Base-by-base conservation (phyloP, 257 asterid genomes). In the Fraxinus cuspidata region DNA sequence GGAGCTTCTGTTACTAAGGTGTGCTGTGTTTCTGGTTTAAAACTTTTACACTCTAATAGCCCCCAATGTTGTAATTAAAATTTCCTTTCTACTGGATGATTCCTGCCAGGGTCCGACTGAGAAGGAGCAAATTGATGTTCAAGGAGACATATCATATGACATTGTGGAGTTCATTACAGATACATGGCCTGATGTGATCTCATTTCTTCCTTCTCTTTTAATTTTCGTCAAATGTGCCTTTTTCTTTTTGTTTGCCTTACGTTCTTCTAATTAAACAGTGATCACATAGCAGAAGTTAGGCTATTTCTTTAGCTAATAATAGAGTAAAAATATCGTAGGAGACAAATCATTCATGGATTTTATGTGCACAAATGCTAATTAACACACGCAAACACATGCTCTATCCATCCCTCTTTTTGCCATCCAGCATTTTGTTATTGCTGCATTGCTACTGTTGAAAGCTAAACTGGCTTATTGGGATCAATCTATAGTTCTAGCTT, bases 1-100 rank as follows among this genome's bases (percentile, higher is more conserved):
- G 99, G 98, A 70, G 99, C 99, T 71, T 95, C 99, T 75, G 98
- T 95, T 65, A 97, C 92, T 74, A 95, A 93, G 97, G 98, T 93
- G 74, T 42, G 82, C 78, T 79, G 31, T 73, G 21, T 66, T 81
- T 63, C 72, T 66, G 72, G 68, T 74, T 47, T 64, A 37, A 63
- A 80, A 58, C 32, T 73, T 51, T 78, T 34, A 35, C 56, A 71
- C 37, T 34, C 65, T 35, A 32, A 53, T 31, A 78, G 70, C 77
- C 77, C 75, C 77, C 70, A 47, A 21, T 21, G 16, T 67, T 74
- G 58, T 23, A 44, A 51, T 49, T 40, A 79, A 77, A 42, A 78
- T 58, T 53, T 37, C n/a, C 28, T 75, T 25, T 53, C 66, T 73
- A 72, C 10, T 71, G 74, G 73, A 40, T 71, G 56, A 47, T 78